Conservation (phyloP, 306 rosid genomes). For the Mimosa bimucronata region DNA sequence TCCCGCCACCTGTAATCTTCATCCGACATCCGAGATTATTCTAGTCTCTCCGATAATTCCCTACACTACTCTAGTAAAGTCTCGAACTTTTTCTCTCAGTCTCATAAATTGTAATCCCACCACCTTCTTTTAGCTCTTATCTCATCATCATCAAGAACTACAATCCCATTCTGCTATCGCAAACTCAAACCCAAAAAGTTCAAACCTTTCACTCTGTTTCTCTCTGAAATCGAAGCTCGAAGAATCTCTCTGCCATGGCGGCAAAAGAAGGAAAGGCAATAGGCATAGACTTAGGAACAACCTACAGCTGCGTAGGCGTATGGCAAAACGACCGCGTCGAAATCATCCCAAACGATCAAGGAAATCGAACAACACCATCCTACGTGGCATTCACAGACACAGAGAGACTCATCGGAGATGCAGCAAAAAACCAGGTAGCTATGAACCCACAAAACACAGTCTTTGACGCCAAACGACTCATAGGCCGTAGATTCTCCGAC, state of each 20-base stretch:
- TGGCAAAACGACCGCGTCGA: slow-evolving; percentile 88
- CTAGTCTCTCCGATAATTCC: slow-evolving; percentile 18
- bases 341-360: slow-evolving; percentile 87
- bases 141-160: neutral
- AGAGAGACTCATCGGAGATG: slow-evolving; percentile 81
- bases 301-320: slow-evolving; percentile 87
- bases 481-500: slow-evolving; percentile 72
- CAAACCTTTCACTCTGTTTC: neutral
- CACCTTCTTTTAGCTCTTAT: too few relatives aligned
- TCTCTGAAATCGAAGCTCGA: neutral
- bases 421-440: slow-evolving; percentile 87
- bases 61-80: slow-evolving; percentile 4
- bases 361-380: slow-evolving; percentile 87
- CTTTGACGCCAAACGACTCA: slow-evolving; percentile 80
- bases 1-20: slow-evolving; percentile 35
- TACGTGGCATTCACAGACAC: slow-evolving; percentile 92
- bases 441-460: slow-evolving; percentile 88
- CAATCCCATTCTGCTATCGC: neutral
- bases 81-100: slow-evolving; percentile 11
- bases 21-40: slow-evolving; percentile 47
- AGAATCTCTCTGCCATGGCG: slow-evolving; percentile 45
- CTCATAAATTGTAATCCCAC: neutral
- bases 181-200: neutral
- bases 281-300: slow-evolving; percentile 89
- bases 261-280: slow-evolving; percentile 78